Evolutionary conservation across 1,284 basidiomycete species (phyloP).

Genomic region (Blastosporella zonata): DNA sequence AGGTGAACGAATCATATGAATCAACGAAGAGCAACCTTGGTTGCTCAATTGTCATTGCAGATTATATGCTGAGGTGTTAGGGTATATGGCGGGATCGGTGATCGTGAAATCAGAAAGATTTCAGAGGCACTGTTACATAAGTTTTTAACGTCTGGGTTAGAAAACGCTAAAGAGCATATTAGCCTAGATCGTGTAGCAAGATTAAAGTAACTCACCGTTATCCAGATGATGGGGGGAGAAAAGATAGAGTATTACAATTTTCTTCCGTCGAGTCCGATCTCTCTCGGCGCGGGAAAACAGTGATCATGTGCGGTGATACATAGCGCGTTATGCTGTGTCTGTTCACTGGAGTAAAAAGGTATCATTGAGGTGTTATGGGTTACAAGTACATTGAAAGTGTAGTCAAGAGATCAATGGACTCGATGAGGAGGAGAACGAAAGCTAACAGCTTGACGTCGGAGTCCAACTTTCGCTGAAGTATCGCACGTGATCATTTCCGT

Average conservation of each 20-base stretch:
- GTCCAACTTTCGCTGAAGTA: no score
- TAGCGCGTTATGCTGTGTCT: neutral
- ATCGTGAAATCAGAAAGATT: neutral
- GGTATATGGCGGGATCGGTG: neutral
- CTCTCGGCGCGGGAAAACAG: neutral
- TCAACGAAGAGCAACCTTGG: constrained; percentile 68
- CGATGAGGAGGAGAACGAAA: neutral
- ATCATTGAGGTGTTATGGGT: neutral
- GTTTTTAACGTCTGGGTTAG: neutral
- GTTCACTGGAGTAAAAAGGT: neutral
- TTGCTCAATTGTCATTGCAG: constrained; percentile 31
- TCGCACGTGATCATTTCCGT: neutral
- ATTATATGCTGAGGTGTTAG: neutral
- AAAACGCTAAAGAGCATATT: no score
- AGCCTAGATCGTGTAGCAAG: neutral
- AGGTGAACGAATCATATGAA: constrained; percentile 84
- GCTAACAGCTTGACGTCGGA: no score
- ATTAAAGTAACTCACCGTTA: neutral
- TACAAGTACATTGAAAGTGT: neutral
- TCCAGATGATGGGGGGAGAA: neutral
- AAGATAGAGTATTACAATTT: neutral
- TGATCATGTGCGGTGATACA: neutral
- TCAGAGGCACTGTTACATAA: neutral
- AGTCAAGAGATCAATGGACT: neutral
- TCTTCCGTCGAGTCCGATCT: no score